Conservation (phyloP, 208 protist genomes). For the Trypanosoma boissoni region DNA sequence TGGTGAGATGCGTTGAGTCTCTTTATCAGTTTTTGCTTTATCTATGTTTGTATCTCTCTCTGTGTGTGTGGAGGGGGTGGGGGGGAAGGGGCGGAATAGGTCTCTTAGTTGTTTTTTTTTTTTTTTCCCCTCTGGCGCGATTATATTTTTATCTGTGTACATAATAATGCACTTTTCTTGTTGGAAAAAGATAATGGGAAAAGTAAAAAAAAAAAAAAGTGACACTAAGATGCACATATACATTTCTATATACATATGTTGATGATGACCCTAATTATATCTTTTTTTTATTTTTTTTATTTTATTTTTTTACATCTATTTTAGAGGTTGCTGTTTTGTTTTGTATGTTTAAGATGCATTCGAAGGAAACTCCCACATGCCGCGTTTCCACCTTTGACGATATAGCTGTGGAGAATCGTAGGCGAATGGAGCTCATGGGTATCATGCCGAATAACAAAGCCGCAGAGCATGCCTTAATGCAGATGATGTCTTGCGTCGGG, state of each 20-base stretch:
- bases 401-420: slow-evolving; percentile 50
- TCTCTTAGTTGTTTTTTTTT: no score
- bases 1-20: no score
- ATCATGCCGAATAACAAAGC: slow-evolving; percentile 29
- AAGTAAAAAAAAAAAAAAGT: neutral
- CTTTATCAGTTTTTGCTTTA: no score
- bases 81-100: no score
- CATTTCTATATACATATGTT: neutral
- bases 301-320: neutral
- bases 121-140: no score
- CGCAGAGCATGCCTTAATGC: slow-evolving; percentile 52
- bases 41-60: no score
- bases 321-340: slow-evolving; percentile 1
- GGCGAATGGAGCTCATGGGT: slow-evolving; percentile 34
- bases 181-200: neutral
- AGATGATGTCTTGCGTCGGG: slow-evolving; percentile 75
- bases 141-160: slow-evolving; percentile 9
- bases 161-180: neutral
- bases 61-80: no score
- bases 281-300: slow-evolving; percentile 3
- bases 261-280: neutral
- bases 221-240: neutral
- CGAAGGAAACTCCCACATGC: slow-evolving; percentile 3
- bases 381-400: slow-evolving; percentile 37
- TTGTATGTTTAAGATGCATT: slow-evolving; percentile 1